Base-by-base conservation (phyloP, 495 filamentous ascomycete genomes). In the Aspergillus sclerotioniger region DNA sequence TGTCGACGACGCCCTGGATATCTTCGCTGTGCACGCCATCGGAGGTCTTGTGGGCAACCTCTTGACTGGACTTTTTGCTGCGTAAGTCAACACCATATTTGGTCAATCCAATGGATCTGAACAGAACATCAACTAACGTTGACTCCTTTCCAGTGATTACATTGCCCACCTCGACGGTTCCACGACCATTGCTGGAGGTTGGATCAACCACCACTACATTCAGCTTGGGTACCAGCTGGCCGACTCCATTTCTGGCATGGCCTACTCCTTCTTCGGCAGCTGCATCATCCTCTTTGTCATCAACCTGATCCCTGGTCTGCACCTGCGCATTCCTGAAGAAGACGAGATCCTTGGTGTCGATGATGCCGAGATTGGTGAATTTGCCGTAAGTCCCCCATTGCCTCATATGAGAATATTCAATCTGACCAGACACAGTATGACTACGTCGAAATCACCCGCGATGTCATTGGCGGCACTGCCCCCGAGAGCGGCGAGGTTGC, bases 301-400 rank as follows among this genome's bases (percentile, higher is more conserved):
- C 74, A 95, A 96, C 70, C 78, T 93, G 55, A 84, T 96, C 39
- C 92, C 93, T 2, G 90, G 90, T 12, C 78, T 96, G 16, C 84
- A 82, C 59, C 86, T 98, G 50, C 90, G 93, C 45, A 88, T 88
- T 0, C 77, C 76, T 16, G 90, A 96, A 67, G 90, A 95, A 58
- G 87, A 91, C 32, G 93, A 98, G 73, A 86, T 96, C 37, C 77
- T 92, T 53, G 93, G 93, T 62, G 92, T 96, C 58, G 93, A 98
- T 68, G 93, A 97, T 69, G 87, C 90, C 29, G 91, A 98, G 76
- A 93, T 97, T 68, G 93, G 93, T 69, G 93, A 98, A 78, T 98
- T 96, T 73, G 94, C 94, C 39, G 82, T 85, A 79, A 67, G 82
- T 77, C 19, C 17, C 43, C n/a, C 8, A 43, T 7, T 54, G 0